Base-by-base conservation (phyloP, 1,284 basidiomycete genomes). In the Boletellus dicymbophilus region DNA sequence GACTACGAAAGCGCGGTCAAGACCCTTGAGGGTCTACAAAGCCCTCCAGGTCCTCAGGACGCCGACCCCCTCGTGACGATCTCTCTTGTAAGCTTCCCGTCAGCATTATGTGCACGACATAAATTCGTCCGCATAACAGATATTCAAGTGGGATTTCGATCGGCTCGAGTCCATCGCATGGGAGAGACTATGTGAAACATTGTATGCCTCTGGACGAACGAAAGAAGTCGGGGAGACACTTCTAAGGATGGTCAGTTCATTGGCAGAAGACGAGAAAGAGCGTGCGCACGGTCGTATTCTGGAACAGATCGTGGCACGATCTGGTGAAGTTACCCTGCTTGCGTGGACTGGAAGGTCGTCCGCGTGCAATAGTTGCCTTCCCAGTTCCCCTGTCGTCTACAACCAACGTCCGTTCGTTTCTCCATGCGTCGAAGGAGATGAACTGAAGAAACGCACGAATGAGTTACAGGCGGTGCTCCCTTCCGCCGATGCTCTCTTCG, bases 101-200 rank as follows among this genome's bases (percentile, higher is more conserved):
- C 33, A 21, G 5, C 12, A 10, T 3, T 28, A n/a, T 33, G 22
- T 12, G n/a, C 5, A 15, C 15, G 22, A 21, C n/a, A 42, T 42
- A 22, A 25, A 21, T 7, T 37, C 16, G 33, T 12, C 18, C 18
- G n/a, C 11, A 20, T 13, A 18, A 40, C 13, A 40, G 25, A 26
- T 49, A 26, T 49, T 38, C 22, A n/a, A 27, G 10, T 49, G 48
- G 42, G 21, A 39, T 4, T 49, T 49, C n/a, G 41, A 44, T 13
- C 3, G 8, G n/a, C 47, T 49, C 6, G n/a, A 16, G 36, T 13
- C 7, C 40, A 27, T 21, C 6, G 42, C 30, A 9, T 45, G 36
- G 37, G n/a, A 22, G 9, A n/a, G 28, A 18, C 25, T 25, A 12
- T 49, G 36, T 34, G 23, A 44, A 22, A 21, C 20, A 10, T 6